Percentiles rank a stretch among this genome's conserved stretches.
Conservation (phyloP, 805 yeast genomes). For the Starmerella sp. region DNA sequence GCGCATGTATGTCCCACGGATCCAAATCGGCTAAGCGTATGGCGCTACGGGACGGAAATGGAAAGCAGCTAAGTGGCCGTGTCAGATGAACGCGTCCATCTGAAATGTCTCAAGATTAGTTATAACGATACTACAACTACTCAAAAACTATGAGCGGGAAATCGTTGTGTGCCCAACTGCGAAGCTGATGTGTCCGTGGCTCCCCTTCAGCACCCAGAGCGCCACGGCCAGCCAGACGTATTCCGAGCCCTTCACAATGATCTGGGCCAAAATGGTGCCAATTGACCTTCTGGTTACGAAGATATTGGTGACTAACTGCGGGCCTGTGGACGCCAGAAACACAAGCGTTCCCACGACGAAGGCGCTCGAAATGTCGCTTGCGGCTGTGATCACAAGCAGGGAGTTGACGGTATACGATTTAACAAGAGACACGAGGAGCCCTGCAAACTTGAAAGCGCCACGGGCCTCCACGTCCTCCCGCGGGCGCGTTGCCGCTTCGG, state of each 20-base stretch:
- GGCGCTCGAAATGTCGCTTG: slow-evolving; percentile 21
- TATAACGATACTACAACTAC: too few relatives aligned
- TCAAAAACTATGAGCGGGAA: too few relatives aligned
- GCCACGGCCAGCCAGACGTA: slow-evolving; percentile 34
- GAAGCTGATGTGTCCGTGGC: background rate
- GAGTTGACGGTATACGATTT: slow-evolving; percentile 34
- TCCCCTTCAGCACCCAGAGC: slow-evolving; percentile 17
- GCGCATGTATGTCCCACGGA: too few relatives aligned
- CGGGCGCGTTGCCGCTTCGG: slow-evolving; percentile 26
- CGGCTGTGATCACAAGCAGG: slow-evolving; percentile 28
- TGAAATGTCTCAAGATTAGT: too few relatives aligned
- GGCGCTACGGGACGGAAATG: too few relatives aligned
- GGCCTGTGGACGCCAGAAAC: slow-evolving; percentile 31
- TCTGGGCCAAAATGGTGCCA: slow-evolving; percentile 28
- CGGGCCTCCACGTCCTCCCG: slow-evolving; percentile 30
- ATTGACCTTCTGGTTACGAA: slow-evolving; percentile 29
- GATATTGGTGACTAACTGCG: slow-evolving; percentile 27
- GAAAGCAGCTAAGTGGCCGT: too few relatives aligned
- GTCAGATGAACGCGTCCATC: too few relatives aligned
- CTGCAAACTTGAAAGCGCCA: slow-evolving; percentile 25
- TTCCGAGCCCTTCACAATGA: slow-evolving; percentile 29
- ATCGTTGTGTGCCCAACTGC: too few relatives aligned
- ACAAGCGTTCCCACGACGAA: slow-evolving; percentile 31
- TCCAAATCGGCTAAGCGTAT: too few relatives aligned
- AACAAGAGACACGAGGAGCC: slow-evolving; percentile 28